Base-by-base conservation (phyloP, 208 protist species). In the Leishmania turanica region DNA sequence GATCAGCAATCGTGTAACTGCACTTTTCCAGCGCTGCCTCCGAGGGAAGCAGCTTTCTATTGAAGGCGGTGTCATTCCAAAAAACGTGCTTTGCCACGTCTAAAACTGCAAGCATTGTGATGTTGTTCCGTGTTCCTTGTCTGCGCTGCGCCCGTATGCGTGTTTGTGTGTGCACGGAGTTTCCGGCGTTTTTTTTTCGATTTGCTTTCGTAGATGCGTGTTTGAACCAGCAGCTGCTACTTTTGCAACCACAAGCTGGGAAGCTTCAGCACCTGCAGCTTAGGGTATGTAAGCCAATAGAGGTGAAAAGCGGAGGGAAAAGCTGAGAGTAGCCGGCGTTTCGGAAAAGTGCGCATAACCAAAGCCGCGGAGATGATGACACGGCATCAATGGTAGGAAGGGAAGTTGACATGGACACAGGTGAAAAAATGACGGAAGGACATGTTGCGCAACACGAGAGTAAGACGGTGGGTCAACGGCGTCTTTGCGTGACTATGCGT, bases 51-150 rank as follows among this genome's bases (percentile, higher is more conserved):
- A 92, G 77, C 49, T 87, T 80, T 62, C 88, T 68, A 66, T 92
- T 87, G 56, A 88, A 95, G 58, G 90, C 89, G 45, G 75, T 66
- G 84, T 96, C 91, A 86, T 93, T 93, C 90, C 91, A 95, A 85
- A 96, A 96, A n/a, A 97, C 87, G 68, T 93, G 85, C 79, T 89
- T 88, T 13, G 88, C 92, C 56, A 96, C 90, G 54, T 91, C 90
- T 54, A 93, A 87, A 62, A 96, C 90, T 24, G 87, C 75, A 15
- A 97, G 81, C 93, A 97, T 97, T 54, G 70, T 84, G 79, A 21
- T 24, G 27, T 53, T n/a, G 6, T 49, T 51, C 27, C 13, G 42
- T 73, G 8, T 11, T 53, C 21, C 42, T 53, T 19, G 5, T 27
- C 27, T 31, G 15, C 7, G 45, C 54, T 53, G 21, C 3, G 11